Conservation (phyloP, 805 yeast species). For the Saccharomycopsis microspora region DNA sequence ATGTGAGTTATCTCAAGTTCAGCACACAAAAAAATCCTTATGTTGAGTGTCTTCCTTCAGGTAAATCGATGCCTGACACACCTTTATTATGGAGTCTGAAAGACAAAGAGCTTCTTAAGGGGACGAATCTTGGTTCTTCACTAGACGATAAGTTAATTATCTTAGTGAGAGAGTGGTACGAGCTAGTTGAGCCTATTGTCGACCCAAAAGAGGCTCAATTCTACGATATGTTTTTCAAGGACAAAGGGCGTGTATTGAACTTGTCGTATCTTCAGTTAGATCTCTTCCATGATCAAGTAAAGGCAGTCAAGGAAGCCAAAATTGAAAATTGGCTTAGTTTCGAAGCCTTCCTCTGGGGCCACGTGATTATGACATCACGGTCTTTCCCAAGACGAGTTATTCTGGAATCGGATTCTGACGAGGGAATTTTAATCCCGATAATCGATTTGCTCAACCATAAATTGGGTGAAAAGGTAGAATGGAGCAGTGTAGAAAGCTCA, state of each 20-base stretch:
- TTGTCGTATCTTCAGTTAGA: conserved; percentile 2
- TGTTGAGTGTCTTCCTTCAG: conserved; percentile 12
- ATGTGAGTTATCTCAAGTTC: conserved; percentile 4
- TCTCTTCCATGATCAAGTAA: conserved; percentile 29
- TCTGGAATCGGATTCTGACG: conserved; percentile 18
- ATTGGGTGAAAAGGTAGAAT: conserved; percentile 46
- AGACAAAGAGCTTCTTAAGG: conserved; percentile 4
- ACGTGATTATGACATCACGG: conserved; percentile 59
- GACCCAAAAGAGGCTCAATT: neutral
- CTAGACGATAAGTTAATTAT: conserved; percentile 4
- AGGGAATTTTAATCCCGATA: conserved; percentile 67
- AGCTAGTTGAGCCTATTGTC: neutral
- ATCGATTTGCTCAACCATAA: conserved; percentile 73
- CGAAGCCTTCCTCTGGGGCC: conserved; percentile 67
- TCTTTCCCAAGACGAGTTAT: conserved; percentile 56
- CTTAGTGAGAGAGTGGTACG: conserved; percentile 12
- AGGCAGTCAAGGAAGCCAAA: conserved; percentile 8
- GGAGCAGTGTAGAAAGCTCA: conserved; percentile 29
- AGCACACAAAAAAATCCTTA: conserved; percentile 5
- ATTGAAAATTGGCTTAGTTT: conserved; percentile 47
- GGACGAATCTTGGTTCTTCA: conserved; percentile 10
- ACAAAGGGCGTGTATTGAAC: neutral
- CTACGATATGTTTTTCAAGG: neutral
- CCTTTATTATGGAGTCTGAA: conserved; percentile 13
- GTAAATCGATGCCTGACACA: conserved; percentile 9